Conservation (phyloP, 202 grass and related monocot genomes). For the Bolboschoenoplectus hybrid region DNA sequence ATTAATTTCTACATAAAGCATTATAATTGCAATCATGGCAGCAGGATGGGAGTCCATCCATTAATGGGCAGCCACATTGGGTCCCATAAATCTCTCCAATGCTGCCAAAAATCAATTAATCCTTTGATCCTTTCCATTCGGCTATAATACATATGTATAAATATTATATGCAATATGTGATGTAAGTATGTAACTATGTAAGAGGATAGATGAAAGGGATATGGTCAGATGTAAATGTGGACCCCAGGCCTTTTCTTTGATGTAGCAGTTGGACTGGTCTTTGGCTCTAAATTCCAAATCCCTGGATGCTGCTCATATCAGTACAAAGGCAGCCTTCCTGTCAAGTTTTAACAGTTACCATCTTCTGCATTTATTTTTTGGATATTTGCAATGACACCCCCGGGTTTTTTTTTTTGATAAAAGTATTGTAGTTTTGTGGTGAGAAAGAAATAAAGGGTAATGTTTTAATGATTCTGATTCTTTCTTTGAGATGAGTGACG, state of each 20-base stretch:
- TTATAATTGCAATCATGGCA: background rate
- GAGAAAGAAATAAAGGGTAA: background rate
- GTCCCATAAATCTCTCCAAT: slow-evolving; percentile 16
- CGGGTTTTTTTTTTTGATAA: background rate
- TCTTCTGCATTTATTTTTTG: slow-evolving; percentile 9
- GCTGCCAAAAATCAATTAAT: slow-evolving; percentile 22
- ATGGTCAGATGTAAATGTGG: slow-evolving; percentile 48
- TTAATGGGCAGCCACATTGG: background rate
- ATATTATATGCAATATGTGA: slow-evolving; percentile 30
- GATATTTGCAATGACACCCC: background rate
- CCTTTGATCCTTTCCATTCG: background rate
- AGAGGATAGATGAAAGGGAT: slow-evolving; percentile 19
- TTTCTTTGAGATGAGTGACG: background rate
- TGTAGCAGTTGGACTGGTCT: slow-evolving; percentile 61
- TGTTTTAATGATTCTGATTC: background rate
- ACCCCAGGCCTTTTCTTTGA: slow-evolving; percentile 14
- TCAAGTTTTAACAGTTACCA: background rate
- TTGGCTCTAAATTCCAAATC: slow-evolving; percentile 46
- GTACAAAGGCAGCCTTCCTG: background rate
- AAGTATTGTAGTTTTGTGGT: background rate
- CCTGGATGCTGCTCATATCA: slow-evolving; percentile 31
- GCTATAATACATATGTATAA: slow-evolving; percentile 2
- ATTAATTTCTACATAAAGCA: background rate
- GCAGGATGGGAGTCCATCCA: background rate
- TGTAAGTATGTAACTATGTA: background rate